Conservation (phyloP, 495 filamentous ascomycete species). For the Aspergillus avenaceus region DNA sequence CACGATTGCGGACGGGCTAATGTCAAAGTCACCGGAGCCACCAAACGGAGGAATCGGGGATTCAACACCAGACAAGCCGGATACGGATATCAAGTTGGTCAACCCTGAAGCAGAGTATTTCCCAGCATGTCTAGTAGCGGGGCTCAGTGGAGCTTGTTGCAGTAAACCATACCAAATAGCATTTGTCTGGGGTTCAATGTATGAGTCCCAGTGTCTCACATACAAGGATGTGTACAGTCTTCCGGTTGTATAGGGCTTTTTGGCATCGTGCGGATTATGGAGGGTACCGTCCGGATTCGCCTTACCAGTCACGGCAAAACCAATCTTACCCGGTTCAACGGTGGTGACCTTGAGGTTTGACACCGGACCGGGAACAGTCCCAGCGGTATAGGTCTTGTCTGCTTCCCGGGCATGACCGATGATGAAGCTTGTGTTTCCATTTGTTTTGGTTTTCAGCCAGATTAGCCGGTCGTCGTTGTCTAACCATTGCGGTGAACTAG, state of each 20-base stretch:
- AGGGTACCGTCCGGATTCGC: constrained; percentile 53
- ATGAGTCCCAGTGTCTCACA: constrained; percentile 62
- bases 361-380: constrained; percentile 60
- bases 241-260: constrained; percentile 48
- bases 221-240: constrained; percentile 52
- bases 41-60: constrained; percentile 58
- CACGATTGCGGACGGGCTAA: constrained; percentile 55
- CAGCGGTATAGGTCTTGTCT: constrained; percentile 56
- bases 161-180: constrained; percentile 71
- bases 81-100: constrained; percentile 45
- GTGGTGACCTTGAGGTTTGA: constrained; percentile 69
- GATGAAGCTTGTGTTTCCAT: constrained; percentile 63
- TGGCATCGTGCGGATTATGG: constrained; percentile 51
- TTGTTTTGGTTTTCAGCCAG: constrained; percentile 60
- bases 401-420: constrained; percentile 53
- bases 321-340: constrained; percentile 59
- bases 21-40: constrained; percentile 55
- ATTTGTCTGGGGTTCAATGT: constrained; percentile 58
- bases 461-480: constrained; percentile 58
- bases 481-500: constrained; percentile 75
- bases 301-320: constrained; percentile 63
- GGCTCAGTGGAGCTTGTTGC: constrained; percentile 39
- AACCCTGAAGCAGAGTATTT: constrained; percentile 44
- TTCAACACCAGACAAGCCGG: constrained; percentile 41
- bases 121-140: constrained; percentile 32